These are phyloP conservation scores for Cutaneotrichosporon sp. DNA, from an alignment of 1,284 basidiomycete species.

Conservation along the genomic window DNA sequence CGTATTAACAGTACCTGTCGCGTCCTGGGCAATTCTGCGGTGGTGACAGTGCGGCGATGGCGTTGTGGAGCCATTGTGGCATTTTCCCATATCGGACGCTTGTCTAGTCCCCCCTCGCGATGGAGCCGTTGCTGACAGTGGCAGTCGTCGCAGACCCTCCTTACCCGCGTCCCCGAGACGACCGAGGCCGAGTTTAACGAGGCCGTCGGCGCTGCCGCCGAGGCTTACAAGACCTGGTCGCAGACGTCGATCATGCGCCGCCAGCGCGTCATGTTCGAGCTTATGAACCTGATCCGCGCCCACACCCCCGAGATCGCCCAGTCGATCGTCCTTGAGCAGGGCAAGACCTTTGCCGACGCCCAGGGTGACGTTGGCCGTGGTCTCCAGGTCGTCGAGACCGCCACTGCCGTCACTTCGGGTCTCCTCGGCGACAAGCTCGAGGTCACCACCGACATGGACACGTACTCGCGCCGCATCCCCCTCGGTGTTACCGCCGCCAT, in stretches of 20 bases:
- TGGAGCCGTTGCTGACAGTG: not conserved
- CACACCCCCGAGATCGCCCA: slow-evolving; percentile 56
- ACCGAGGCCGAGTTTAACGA: slow-evolving; percentile 73
- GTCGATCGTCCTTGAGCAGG: slow-evolving; percentile 77
- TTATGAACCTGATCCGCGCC: slow-evolving; percentile 72
- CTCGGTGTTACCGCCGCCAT: slow-evolving; percentile 62
- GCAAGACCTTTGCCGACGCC: slow-evolving; percentile 84
- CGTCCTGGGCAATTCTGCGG: not conserved
- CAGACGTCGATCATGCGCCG: slow-evolving; percentile 76
- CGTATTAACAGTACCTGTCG: not conserved
- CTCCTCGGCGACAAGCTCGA: slow-evolving; percentile 87
- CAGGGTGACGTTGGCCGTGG: slow-evolving; percentile 91
- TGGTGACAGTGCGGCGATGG: not conserved
- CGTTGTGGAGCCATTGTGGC: not conserved
- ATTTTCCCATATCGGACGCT: not conserved
- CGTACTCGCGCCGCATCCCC: slow-evolving; percentile 51
- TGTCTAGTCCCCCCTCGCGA: not conserved
- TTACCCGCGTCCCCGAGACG: slow-evolving; percentile 86
- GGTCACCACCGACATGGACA: slow-evolving; percentile 97
- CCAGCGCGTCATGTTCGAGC: slow-evolving; percentile 85
- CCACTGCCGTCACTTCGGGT: slow-evolving; percentile 73
- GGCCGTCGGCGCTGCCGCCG: slow-evolving; percentile 79
- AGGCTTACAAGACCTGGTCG: slow-evolving; percentile 87
- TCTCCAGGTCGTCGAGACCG: slow-evolving; percentile 80
- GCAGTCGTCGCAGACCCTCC: slow-evolving; percentile 45